Evolutionary conservation across 2,329 filamentous ascomycete genomes (phyloP), one percentile per base, ranked within the genome.

Genomic region (Bimuria novae-zelandiae): DNA sequence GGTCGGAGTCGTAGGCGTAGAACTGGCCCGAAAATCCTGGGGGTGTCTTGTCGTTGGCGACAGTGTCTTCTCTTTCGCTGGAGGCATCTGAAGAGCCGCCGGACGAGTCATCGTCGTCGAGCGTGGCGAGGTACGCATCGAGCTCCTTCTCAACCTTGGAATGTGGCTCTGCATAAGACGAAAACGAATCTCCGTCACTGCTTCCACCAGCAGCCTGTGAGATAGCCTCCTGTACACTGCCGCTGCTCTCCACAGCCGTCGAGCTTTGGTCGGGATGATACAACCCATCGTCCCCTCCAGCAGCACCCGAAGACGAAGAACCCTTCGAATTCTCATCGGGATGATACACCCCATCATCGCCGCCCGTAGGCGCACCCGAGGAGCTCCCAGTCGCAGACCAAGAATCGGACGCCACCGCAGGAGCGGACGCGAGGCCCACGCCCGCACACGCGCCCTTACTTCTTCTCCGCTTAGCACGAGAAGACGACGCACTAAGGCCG

Each of bases 401-500:
- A 14, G 52, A 55, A 14, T 36, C 43, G 46, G 50, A 10, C 54
- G 40, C 8, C 49, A 39, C 19, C 49, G 55, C n/a, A 51, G 19
- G 60, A 37, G 59, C 61, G 7, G 46, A 43, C 49, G 54, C 62
- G 1, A 50, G 52, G 4, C 62, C 62, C 7, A 57, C 54, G 4
- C 64, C 67, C 7, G 53, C 59, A 41, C 67, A 71, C 22, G 53
- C 22, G 1, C 53, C 57, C 5, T 36, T 59, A 11, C 45, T 54
- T 11, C 57, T 58, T 11, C 57, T 58, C 22, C 51, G 57, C 7
- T 11, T 29, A 32, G 49, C 27, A 37, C 53, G 49, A 27, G 49
- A 45, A 27, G 53, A 43, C 23, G 51, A 39, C 33, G 59, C 61
- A 45, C 55, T 70, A 17, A 71, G 59, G 3, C 67, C 69, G 41